A percentile compares a stretch with the other conserved stretches of the same genome.
These are phyloP conservation scores for Durotheca rogersii DNA, from an alignment of 495 filamentous ascomycete genomes.

Conservation along the genomic window DNA sequence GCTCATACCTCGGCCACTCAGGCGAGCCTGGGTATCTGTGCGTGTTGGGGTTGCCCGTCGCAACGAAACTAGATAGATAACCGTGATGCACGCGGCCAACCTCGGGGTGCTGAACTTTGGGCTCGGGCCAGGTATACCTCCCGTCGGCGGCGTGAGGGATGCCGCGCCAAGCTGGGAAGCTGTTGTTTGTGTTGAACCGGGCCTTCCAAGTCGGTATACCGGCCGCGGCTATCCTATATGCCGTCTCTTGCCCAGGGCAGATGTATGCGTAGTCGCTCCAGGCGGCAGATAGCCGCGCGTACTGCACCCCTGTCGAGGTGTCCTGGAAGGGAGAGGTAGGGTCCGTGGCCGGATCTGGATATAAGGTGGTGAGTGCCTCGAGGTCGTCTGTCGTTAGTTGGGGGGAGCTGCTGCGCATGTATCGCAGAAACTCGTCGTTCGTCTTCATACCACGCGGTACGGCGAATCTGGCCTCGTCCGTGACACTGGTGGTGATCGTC, in stretches of 20 bases:
- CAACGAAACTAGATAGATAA: conserved; percentile 55
- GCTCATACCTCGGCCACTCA: conserved; percentile 27
- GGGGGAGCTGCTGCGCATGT: conserved; percentile 58
- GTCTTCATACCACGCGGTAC: conserved; percentile 49
- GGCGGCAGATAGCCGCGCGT: conserved; percentile 58
- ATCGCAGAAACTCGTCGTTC: conserved; percentile 52
- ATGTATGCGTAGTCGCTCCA: conserved; percentile 67
- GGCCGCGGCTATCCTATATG: conserved; percentile 46
- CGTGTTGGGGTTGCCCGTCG: conserved; percentile 51
- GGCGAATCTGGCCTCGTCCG: conserved; percentile 62
- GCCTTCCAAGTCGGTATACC: conserved; percentile 35
- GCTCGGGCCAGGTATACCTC: conserved; percentile 39
- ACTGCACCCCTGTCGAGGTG: conserved; percentile 50
- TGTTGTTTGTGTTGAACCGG: conserved; percentile 46
- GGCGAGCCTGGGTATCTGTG: conserved; percentile 20
- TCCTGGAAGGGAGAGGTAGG: conserved; percentile 29
- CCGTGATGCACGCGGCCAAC: conserved; percentile 48
- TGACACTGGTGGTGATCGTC: conserved; percentile 62
- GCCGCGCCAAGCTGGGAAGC: conserved; percentile 53
- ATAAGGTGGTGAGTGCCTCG: conserved; percentile 52
- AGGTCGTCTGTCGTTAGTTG: conserved; percentile 46
- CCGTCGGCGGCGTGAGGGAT: conserved; percentile 51
- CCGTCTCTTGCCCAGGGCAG: conserved; percentile 62
- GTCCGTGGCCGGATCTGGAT: conserved; percentile 55
- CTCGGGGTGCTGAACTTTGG: conserved; percentile 44